Percentiles rank a stretch among this genome's conserved stretches.
phyloP scores from a whole-genome alignment of 163 green algal species.

The Smithsoniella earleae region DNA sequence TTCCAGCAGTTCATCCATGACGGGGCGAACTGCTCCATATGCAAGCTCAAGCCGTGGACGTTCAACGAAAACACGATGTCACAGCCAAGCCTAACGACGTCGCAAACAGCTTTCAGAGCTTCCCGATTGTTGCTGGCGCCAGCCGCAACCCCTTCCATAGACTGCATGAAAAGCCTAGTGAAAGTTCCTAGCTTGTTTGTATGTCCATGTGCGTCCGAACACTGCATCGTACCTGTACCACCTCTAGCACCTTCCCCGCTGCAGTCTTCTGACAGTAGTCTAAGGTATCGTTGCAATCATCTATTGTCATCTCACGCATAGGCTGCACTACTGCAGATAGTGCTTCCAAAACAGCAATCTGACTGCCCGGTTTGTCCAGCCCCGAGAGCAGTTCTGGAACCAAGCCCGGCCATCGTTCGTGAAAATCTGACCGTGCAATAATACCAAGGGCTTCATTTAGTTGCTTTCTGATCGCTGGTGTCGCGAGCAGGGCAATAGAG shows the following conservation, averaged over 20 bases:
- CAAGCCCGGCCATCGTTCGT: slow-evolving; percentile 68
- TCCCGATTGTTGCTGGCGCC: not conserved
- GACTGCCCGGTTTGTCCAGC: slow-evolving; percentile 38
- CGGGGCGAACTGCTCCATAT: slow-evolving; percentile 13
- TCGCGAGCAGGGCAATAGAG: slow-evolving; percentile 76
- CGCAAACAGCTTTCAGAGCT: not conserved
- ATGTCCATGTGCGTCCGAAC: too few species aligned
- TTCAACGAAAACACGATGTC: slow-evolving; percentile 20
- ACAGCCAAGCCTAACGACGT: not conserved
- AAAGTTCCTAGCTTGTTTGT: not conserved
- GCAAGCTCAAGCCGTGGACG: slow-evolving; percentile 13
- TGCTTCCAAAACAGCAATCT: slow-evolving; percentile 15
- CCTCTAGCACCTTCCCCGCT: not conserved
- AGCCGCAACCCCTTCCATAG: not conserved
- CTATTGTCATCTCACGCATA: not conserved
- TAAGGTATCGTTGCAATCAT: slow-evolving; percentile 3
- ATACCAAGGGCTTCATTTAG: slow-evolving; percentile 87
- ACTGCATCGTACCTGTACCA: not conserved
- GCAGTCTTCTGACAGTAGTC: slow-evolving; percentile 3
- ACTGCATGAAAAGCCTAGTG: not conserved
- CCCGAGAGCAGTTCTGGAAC: slow-evolving; percentile 80
- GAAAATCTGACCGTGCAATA: slow-evolving; percentile 87
- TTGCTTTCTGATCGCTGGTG: slow-evolving; percentile 69
- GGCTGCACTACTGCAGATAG: slow-evolving; percentile 14
- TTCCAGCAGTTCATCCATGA: slow-evolving; percentile 29